A percentile compares a stretch with the other conserved stretches of the same genome.
phyloP scores from a whole-genome alignment of 306 rosid species.

The Benincasa hispida region DNA sequence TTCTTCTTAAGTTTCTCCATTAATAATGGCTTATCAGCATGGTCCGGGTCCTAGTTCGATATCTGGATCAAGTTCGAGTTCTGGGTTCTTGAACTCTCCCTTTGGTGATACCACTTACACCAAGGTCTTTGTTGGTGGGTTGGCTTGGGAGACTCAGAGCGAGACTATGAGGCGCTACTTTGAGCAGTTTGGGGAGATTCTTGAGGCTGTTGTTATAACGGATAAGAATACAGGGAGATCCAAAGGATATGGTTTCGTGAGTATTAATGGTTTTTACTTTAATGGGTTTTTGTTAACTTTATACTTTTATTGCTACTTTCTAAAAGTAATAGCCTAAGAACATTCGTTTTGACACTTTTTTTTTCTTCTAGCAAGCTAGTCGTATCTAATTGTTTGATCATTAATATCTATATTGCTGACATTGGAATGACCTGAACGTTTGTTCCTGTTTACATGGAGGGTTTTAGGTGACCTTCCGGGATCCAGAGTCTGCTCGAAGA shows the following conservation, averaged over 20 bases:
- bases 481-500: constrained; percentile 87
- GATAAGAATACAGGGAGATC: constrained; percentile 94
- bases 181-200: constrained; percentile 79
- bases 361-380: not conserved
- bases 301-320: not conserved
- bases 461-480: constrained; percentile 93
- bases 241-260: constrained; percentile 97
- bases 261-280: constrained; percentile 31
- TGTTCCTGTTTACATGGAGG: constrained; percentile 69
- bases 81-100: constrained; percentile 64
- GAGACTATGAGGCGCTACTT: constrained; percentile 81
- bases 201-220: constrained; percentile 84
- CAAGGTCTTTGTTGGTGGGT: constrained; percentile 90
- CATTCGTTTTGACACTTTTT: not conserved
- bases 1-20: constrained; percentile 2
- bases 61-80: constrained; percentile 84
- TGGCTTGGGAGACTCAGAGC: constrained; percentile 97
- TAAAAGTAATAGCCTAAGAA: not conserved
- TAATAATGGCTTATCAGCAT: constrained; percentile 63
- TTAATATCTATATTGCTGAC: not conserved
- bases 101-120: constrained; percentile 92
- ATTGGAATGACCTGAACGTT: constrained; percentile 52
- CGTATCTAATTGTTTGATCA: not conserved
- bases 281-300: not conserved
- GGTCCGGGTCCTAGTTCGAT: constrained; percentile 63